phyloP scores from a whole-genome alignment of 148 eudicot species.

The Rhododendron kiyosumense region DNA sequence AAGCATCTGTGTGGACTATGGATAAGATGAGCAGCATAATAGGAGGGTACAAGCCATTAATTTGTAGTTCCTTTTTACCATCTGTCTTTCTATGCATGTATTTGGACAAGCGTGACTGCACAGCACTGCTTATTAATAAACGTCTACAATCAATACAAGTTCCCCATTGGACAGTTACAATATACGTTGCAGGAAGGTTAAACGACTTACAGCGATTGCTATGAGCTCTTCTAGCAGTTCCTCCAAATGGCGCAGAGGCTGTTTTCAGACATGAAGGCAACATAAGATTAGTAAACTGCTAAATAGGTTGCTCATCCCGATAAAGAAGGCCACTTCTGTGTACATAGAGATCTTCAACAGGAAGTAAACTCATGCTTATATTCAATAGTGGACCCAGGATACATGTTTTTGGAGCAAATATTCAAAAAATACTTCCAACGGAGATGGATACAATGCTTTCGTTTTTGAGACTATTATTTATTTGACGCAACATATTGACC shows the following conservation, averaged over 20 bases:
- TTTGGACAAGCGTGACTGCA: neutral
- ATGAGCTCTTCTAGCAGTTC: constrained; percentile 80
- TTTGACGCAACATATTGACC: neutral
- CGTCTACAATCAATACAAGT: neutral
- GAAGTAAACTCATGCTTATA: neutral
- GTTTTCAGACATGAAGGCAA: constrained; percentile 7
- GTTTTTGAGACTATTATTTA: neutral
- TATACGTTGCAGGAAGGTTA: neutral
- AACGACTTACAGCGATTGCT: constrained; percentile 66
- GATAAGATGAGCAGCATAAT: neutral
- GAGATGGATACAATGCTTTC: neutral
- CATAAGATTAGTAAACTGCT: neutral
- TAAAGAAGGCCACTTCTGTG: neutral
- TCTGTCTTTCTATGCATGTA: neutral
- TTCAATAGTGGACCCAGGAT: no score
- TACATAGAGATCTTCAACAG: neutral
- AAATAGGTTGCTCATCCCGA: neutral
- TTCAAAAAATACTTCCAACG: neutral
- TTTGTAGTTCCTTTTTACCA: neutral
- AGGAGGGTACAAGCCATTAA: neutral
- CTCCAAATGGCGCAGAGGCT: constrained; percentile 93
- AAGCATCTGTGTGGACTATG: neutral
- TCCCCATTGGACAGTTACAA: neutral
- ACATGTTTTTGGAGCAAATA: neutral
- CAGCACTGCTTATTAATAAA: neutral